Percentiles rank a stretch among this genome's conserved stretches.
phyloP scores from a whole-genome alignment of 1,284 basidiomycete genomes.

The Microbotryum saponariae region DNA sequence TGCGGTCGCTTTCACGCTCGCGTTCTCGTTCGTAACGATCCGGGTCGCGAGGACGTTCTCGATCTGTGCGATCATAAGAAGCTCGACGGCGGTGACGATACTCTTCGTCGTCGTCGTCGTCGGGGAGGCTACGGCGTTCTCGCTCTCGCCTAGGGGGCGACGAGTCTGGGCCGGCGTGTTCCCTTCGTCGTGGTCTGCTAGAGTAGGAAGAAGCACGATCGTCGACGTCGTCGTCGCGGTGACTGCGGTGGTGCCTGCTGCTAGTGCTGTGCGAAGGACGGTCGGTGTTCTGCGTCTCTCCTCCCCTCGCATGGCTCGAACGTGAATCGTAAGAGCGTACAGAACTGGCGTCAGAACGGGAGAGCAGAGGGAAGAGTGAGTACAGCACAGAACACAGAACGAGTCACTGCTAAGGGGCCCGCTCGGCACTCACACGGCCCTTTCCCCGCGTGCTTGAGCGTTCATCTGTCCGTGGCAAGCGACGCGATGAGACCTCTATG shows the following conservation, averaged over 20 bases:
- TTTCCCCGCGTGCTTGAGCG: no score
- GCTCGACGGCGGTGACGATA: no score
- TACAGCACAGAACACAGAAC: background rate
- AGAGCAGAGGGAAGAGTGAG: background rate
- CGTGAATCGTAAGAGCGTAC: constrained; percentile 17
- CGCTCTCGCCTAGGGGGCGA: no score
- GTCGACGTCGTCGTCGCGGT: constrained; percentile 4
- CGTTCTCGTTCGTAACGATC: background rate
- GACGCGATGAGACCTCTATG: no score
- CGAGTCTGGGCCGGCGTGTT: no score
- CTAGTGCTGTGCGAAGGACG: background rate
- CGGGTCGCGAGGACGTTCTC: constrained; percentile 8
- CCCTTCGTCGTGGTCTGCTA: no score
- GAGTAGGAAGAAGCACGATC: no score
- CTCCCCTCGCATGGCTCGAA: background rate
- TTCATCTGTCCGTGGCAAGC: no score
- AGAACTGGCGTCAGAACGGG: constrained; percentile 3
- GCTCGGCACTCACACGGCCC: no score
- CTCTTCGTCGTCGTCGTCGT: no score
- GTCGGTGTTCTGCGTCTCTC: background rate
- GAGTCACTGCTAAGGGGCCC: no score
- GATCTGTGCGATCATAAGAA: constrained; percentile 6
- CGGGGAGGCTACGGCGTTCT: no score
- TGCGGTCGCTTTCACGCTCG: background rate
- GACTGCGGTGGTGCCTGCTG: background rate